A percentile compares a stretch with the other conserved stretches of the same genome.
Evolutionary conservation across 23 red algal species (phyloP).

Genomic region (Gracilaria gracilis): DNA sequence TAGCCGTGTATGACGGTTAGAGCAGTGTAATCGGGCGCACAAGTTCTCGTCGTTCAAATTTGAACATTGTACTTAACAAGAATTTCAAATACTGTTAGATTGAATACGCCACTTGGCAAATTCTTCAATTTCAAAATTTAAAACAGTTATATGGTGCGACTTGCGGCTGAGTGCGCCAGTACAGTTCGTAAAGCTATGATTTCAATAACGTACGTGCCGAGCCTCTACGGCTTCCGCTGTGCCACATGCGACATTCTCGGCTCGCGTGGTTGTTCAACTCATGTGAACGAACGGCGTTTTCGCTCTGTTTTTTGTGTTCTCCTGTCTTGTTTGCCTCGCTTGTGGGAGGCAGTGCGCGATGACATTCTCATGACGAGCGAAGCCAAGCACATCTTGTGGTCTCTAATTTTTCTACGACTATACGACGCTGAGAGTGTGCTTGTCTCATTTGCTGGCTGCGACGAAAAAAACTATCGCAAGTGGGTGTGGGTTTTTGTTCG

Average conservation of each 20-base stretch:
- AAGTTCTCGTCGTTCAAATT: no score
- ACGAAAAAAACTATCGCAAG: background rate
- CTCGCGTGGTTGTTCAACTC: background rate
- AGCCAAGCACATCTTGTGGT: background rate
- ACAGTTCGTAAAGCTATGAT: background rate
- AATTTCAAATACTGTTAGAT: no score
- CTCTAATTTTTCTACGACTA: background rate
- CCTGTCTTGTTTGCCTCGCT: background rate
- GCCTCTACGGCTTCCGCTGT: background rate
- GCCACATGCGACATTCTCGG: background rate
- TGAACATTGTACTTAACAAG: no score
- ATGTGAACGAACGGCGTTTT: background rate
- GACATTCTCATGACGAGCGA: background rate
- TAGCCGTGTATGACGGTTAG: no score
- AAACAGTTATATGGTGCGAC: no score
- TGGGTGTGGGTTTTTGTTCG: background rate
- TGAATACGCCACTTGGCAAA: no score
- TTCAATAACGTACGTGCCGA: background rate
- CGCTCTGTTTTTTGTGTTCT: background rate
- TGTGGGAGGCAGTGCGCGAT: background rate
- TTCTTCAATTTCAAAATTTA: no score
- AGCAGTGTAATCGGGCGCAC: no score
- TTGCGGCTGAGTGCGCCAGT: no score
- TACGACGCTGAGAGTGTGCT: background rate
- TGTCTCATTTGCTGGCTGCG: background rate